Percentiles rank a stretch among this genome's conserved stretches.
phyloP scores from a whole-genome alignment of 2,329 filamentous ascomycete species.

The Epichloe sp. region DNA sequence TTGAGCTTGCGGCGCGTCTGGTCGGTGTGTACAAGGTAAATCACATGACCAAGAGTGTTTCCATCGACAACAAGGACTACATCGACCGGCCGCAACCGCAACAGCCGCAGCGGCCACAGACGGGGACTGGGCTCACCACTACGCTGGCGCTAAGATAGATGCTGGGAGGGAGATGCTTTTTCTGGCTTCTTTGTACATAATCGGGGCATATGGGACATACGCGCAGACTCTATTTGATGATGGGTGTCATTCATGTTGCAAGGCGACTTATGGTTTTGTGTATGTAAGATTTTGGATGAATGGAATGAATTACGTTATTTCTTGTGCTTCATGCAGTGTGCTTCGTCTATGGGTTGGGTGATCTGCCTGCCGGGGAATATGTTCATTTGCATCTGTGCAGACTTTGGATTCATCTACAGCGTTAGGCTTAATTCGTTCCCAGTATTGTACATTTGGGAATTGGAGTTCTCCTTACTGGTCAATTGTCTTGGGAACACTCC shows the following conservation, averaged over 20 bases:
- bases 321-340: background rate
- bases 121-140: conserved; percentile 17
- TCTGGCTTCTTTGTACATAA: conserved; percentile 2
- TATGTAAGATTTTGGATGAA: conserved; percentile 3
- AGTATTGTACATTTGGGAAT: too few species aligned
- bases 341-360: too few species aligned
- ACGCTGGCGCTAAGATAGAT: conserved; percentile 22
- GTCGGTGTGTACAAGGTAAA: conserved; percentile 99
- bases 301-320: background rate
- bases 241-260: background rate
- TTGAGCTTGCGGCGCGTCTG: conserved; percentile 87
- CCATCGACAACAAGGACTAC: conserved; percentile 75
- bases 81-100: conserved; percentile 32
- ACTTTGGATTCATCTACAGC: too few species aligned
- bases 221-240: background rate
- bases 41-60: conserved; percentile 92
- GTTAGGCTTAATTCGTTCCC: too few species aligned
- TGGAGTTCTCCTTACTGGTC: too few species aligned
- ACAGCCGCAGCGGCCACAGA: conserved; percentile 17
- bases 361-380: too few species aligned
- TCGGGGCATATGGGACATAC: background rate
- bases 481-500: too few species aligned
- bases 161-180: background rate
- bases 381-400: too few species aligned
- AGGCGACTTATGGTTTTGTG: background rate